These are phyloP conservation scores for Aulographum hederae DNA, from an alignment of 2,329 filamentous ascomycete species.

Conservation along the genomic window DNA sequence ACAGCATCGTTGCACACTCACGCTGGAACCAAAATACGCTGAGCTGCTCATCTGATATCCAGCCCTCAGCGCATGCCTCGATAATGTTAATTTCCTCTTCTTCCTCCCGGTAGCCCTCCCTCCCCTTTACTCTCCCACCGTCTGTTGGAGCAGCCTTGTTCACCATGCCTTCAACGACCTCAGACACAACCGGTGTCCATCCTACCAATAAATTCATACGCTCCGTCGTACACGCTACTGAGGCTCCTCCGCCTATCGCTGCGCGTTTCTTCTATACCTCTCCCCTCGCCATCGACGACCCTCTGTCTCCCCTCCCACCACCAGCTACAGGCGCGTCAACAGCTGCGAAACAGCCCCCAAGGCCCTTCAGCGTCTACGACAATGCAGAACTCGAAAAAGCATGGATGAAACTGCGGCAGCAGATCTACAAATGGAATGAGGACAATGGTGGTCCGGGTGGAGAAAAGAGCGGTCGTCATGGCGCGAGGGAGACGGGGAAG, in stretches of 20 bases:
- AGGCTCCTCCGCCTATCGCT: not conserved
- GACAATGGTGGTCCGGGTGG: slow-evolving; percentile 8
- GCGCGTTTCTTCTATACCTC: slow-evolving; percentile 66
- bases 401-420: slow-evolving; percentile 45
- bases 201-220: not conserved
- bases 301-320: slow-evolving; percentile 49
- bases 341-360: slow-evolving; percentile 40
- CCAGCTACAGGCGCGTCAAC: slow-evolving; percentile 27
- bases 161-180: too few relatives aligned
- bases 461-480: slow-evolving; percentile 1
- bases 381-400: slow-evolving; percentile 63
- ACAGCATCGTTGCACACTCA: too few relatives aligned
- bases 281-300: slow-evolving; percentile 69
- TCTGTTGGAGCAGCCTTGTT: too few relatives aligned
- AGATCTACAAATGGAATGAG: slow-evolving; percentile 22
- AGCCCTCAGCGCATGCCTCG: too few relatives aligned
- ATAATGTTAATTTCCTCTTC: too few relatives aligned
- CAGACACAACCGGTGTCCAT: too few relatives aligned
- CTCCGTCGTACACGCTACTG: not conserved
- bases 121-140: too few relatives aligned
- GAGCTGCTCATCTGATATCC: too few relatives aligned
- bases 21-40: too few relatives aligned
- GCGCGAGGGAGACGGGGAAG: not conserved
- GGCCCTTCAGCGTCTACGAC: slow-evolving; percentile 64
- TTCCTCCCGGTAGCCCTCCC: too few relatives aligned